A percentile compares a stretch with the other conserved stretches of the same genome.
phyloP scores from a whole-genome alignment of 2,329 filamentous ascomycete genomes.

The Ascochyta koolunga region DNA sequence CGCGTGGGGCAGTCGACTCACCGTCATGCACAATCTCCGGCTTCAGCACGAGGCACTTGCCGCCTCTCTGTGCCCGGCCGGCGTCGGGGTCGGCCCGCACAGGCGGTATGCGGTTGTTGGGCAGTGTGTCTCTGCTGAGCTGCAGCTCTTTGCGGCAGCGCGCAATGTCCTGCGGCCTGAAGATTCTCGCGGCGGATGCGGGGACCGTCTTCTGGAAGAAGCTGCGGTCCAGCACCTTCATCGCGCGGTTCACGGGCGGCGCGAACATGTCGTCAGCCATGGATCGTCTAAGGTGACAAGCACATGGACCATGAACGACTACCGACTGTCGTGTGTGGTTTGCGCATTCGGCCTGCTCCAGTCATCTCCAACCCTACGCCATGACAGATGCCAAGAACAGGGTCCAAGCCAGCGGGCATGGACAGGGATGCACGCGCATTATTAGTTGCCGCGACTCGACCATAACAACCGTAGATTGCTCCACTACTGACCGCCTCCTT shows the following conservation, averaged over 20 bases:
- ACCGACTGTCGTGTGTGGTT: background rate
- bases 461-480: conserved; percentile 23
- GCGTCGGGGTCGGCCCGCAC: conserved; percentile 67
- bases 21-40: conserved; percentile 51
- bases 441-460: conserved; percentile 33
- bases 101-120: conserved; percentile 66
- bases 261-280: conserved; percentile 65
- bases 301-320: background rate
- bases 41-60: conserved; percentile 55
- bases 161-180: conserved; percentile 76
- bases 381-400: conserved; percentile 23
- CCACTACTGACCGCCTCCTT: conserved; percentile 32
- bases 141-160: conserved; percentile 71
- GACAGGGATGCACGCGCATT: conserved; percentile 39
- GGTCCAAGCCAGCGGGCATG: conserved; percentile 16
- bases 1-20: conserved; percentile 27
- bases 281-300: conserved; percentile 1
- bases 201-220: conserved; percentile 81
- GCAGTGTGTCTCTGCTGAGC: conserved; percentile 69
- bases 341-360: background rate
- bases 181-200: conserved; percentile 77
- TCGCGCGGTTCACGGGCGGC: conserved; percentile 79
- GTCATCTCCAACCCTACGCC: conserved; percentile 1
- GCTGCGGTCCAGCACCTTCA: conserved; percentile 79
- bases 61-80: conserved; percentile 55